phyloP scores from a whole-genome alignment of 1,284 basidiomycete species.

The Inonotus hispidus region DNA sequence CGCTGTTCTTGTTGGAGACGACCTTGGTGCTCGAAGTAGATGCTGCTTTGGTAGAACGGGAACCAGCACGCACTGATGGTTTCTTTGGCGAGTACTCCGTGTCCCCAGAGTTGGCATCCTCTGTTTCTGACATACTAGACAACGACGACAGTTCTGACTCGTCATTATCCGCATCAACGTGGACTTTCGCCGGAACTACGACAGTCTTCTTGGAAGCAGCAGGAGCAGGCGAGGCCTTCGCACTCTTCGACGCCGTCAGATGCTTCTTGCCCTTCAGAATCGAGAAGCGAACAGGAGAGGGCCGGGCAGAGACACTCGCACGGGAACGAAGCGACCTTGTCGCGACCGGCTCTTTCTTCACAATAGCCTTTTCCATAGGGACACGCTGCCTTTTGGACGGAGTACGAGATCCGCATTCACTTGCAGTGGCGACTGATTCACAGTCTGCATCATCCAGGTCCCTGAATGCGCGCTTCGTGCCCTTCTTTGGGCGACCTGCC shows the following conservation, averaged over 20 bases:
- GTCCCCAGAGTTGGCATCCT: background rate
- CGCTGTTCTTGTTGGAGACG: background rate
- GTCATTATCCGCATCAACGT: background rate
- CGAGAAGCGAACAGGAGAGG: background rate
- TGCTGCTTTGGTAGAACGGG: background rate
- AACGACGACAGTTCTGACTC: slow-evolving; percentile 8
- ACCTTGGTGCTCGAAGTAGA: background rate
- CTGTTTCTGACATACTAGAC: slow-evolving; percentile 2
- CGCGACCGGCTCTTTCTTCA: background rate
- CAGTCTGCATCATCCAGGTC: slow-evolving; percentile 1
- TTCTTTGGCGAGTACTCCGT: slow-evolving; percentile 12
- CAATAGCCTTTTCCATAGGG: no score
- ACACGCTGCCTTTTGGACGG: slow-evolving; percentile 10
- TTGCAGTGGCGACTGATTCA: background rate
- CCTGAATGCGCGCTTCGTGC: slow-evolving; percentile 8
- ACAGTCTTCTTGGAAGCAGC: background rate
- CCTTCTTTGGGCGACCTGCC: background rate
- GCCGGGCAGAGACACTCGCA: no score
- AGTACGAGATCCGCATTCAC: background rate
- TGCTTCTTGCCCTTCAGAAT: background rate
- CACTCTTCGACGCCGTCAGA: background rate
- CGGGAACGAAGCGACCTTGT: background rate
- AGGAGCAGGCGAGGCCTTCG: background rate
- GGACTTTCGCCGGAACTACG: background rate
- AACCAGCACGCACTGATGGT: background rate